phyloP scores from a whole-genome alignment of 352 stramenopile species.

The Phytophthora aleatoria region DNA sequence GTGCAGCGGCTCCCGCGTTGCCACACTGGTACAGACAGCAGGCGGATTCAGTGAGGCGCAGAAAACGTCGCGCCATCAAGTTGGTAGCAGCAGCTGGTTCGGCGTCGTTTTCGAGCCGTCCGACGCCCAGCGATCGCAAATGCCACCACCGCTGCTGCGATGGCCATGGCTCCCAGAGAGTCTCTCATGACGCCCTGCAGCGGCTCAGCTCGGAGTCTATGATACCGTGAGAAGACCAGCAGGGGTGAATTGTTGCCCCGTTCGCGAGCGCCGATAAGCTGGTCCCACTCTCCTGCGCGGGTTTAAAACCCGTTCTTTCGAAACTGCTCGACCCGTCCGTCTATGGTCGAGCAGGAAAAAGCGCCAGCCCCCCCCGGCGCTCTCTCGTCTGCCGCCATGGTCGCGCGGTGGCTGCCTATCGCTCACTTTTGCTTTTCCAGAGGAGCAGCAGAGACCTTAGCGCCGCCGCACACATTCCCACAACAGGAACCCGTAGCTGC shows the following conservation, averaged over 20 bases:
- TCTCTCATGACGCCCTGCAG: too few relatives aligned
- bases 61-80: conserved; percentile 25
- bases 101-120: conserved; percentile 15
- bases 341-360: conserved; percentile 21
- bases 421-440: conserved; percentile 43
- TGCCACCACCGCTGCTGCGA: neutral
- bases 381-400: conserved; percentile 17
- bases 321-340: conserved; percentile 41
- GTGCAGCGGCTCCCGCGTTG: neutral
- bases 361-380: conserved; percentile 3
- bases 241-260: neutral
- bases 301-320: conserved; percentile 32
- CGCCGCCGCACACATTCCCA: neutral
- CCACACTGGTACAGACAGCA: conserved; percentile 5
- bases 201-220: neutral
- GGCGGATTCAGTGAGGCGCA: conserved; percentile 15
- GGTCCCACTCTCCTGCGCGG: conserved; percentile 29
- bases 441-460: conserved; percentile 28
- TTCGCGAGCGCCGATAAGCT: conserved; percentile 10
- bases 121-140: neutral
- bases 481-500: conserved; percentile 1
- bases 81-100: neutral
- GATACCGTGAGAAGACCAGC: conserved; percentile 7
- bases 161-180: neutral
- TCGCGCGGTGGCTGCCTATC: conserved; percentile 18